Evolutionary conservation across 2,329 filamentous ascomycete genomes (phyloP).

Genomic region (Bisporella sp.): DNA sequence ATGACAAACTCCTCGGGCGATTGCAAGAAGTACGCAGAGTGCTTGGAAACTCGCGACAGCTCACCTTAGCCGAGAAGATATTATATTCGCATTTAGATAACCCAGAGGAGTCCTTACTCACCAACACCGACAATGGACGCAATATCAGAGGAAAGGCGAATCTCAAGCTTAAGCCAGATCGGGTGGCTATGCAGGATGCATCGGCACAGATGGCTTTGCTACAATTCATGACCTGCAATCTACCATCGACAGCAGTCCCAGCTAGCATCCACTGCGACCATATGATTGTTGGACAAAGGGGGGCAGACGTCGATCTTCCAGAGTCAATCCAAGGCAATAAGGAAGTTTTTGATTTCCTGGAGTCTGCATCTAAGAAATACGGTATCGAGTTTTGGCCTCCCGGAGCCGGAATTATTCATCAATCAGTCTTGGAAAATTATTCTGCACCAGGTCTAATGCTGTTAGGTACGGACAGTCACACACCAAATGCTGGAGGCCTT

Average conservation of each 20-base stretch:
- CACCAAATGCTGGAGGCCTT: constrained; percentile 91
- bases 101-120: constrained; percentile 79
- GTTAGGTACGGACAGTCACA: constrained; percentile 96
- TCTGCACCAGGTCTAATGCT: constrained; percentile 97
- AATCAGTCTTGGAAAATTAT: constrained; percentile 97
- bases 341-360: constrained; percentile 95
- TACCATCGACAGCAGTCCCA: constrained; percentile 84
- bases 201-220: constrained; percentile 97
- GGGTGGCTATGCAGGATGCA: constrained; percentile 98
- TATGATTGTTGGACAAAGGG: constrained; percentile 92
- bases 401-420: constrained; percentile 92
- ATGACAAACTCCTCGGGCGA: constrained; percentile 72
- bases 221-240: constrained; percentile 96
- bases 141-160: constrained; percentile 83
- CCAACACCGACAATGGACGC: constrained; percentile 74
- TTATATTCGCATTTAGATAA: constrained; percentile 92
- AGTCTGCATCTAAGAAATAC: constrained; percentile 84
- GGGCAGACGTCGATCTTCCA: constrained; percentile 77
- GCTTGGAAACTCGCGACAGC: constrained; percentile 51
- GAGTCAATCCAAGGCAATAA: constrained; percentile 86
- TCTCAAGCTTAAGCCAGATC: constrained; percentile 92
- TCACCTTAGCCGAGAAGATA: constrained; percentile 96
- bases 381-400: constrained; percentile 96
- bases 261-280: constrained; percentile 99
- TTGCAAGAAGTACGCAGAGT: constrained; percentile 70